These are phyloP conservation scores for Lachancea cidri DNA, from an alignment of 805 yeast genomes.

Conservation along the genomic window DNA sequence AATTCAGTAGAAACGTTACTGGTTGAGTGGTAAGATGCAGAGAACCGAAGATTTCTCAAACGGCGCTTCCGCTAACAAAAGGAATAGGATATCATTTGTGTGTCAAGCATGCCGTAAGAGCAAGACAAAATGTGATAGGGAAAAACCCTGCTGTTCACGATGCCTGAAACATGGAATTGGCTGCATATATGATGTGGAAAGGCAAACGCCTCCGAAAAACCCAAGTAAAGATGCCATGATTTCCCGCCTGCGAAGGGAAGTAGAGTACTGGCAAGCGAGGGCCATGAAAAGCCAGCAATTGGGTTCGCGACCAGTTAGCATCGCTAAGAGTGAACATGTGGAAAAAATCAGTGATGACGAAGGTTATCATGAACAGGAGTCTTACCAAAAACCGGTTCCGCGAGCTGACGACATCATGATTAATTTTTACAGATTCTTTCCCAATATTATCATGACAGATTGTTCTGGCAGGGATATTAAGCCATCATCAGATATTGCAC, in stretches of 20 bases:
- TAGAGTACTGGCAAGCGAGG: constrained; percentile 30
- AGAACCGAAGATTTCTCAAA: background rate
- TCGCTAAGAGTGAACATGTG: background rate
- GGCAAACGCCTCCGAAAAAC: constrained; percentile 29
- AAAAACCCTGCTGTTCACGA: constrained; percentile 29
- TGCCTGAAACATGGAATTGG: constrained; percentile 24
- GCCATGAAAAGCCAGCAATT: constrained; percentile 13
- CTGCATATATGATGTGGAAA: constrained; percentile 31
- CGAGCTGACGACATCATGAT: constrained; percentile 17
- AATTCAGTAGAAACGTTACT: too few relatives aligned
- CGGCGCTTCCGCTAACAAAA: constrained; percentile 10
- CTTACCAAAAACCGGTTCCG: constrained; percentile 1
- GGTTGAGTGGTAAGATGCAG: background rate
- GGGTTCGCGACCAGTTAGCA: background rate
- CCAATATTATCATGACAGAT: constrained; percentile 28
- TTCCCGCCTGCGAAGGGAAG: constrained; percentile 26
- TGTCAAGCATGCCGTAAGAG: constrained; percentile 32
- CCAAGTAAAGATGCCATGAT: constrained; percentile 31
- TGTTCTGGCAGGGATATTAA: constrained; percentile 31
- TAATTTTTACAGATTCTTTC: constrained; percentile 25
- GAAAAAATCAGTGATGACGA: background rate
- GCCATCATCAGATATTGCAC: constrained; percentile 30
- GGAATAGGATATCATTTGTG: constrained; percentile 32
- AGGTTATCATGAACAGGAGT: background rate
- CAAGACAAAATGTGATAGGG: constrained; percentile 32